Evolutionary conservation across 2,329 filamentous ascomycete genomes (phyloP), one percentile per base, ranked within the genome.

Genomic region (Pseudocercospora eumusae): DNA sequence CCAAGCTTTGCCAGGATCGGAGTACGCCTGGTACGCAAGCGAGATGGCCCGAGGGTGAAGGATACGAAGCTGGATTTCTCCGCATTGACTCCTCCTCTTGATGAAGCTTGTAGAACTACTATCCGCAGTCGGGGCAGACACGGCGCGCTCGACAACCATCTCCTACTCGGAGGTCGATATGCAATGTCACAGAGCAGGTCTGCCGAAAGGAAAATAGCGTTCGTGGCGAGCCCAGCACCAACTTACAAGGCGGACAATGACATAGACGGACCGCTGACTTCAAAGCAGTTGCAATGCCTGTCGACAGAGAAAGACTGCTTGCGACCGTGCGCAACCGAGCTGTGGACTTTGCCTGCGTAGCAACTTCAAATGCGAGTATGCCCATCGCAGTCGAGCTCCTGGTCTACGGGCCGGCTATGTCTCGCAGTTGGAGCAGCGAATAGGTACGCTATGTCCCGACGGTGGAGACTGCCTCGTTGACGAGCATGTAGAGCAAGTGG

Each of bases 401-500:
- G 71, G 71, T 9, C 40, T 84, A 40, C 79, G 84, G 28, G 83
- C 76, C 21, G 76, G 76, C n/a, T 78, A 77, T 65, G 76, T 78
- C 4, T 73, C 75, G 11, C 66, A 72, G 33, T 64, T 77, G 10
- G 76, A 78, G 64, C 68, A 70, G 56, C 68, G 76, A 27, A 64
- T 77, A 56, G 69, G 75, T 77, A 59, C 11, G 68, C 60, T 23
- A 4, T 9, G 21, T 8, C 18, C 36, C n/a, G 18, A 55, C 20
- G 15, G 18, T 33, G n/a, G 18, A 27, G 49, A n/a, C 66, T 64
- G 67, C 13, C 62, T 55, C 27, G 57, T 70, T 44, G 66, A 73
- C n/a, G 50, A 10, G 45, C 28, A 10, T 25, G 42, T 60, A 67
- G 66, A 67, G 18, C 67, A 66, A 20, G 64, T 71, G 2, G 68